Conservation (phyloP, 2,329 filamentous ascomycete species). For the Pestalotiopsis sp. region DNA sequence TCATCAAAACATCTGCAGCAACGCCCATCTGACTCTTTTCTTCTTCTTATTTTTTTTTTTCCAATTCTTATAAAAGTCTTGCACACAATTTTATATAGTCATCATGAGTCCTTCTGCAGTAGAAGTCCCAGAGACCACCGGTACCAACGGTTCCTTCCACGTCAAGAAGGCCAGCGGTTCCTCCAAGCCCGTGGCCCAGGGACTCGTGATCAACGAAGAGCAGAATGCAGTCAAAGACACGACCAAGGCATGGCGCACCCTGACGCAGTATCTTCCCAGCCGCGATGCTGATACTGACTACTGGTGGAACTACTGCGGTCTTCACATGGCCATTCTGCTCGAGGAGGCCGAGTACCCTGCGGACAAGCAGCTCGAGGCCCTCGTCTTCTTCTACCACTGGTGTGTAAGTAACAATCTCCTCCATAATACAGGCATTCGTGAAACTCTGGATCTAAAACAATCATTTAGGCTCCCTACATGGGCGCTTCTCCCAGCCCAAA, state of each 20-base stretch:
- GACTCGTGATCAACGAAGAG: not conserved
- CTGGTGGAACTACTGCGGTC: conserved; percentile 17
- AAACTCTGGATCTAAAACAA: not conserved
- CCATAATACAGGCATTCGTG: not conserved
- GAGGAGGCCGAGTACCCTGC: conserved; percentile 15
- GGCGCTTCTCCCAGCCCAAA: conserved; percentile 11
- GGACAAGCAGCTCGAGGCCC: conserved; percentile 15
- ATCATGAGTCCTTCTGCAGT: not conserved
- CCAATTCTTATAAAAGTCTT: not conserved
- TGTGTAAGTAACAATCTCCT: conserved; percentile 5
- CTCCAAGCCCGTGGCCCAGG: not conserved
- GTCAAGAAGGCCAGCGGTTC: not conserved
- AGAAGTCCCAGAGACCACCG: not conserved
- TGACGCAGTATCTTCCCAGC: conserved; percentile 15
- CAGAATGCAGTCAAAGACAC: not conserved
- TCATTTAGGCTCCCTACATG: conserved; percentile 15
- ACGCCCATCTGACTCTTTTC: too few relatives aligned
- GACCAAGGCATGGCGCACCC: conserved; percentile 10
- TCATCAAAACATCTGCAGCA: not conserved
- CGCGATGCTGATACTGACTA: conserved; percentile 15
- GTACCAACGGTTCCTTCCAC: not conserved
- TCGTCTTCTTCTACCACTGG: conserved; percentile 17
- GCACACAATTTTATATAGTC: not conserved
- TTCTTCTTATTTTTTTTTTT: too few relatives aligned
- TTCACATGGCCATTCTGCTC: conserved; percentile 15